Evolutionary conservation across 2,329 filamentous ascomycete genomes (phyloP).

Genomic region (Verticillium longisporum): DNA sequence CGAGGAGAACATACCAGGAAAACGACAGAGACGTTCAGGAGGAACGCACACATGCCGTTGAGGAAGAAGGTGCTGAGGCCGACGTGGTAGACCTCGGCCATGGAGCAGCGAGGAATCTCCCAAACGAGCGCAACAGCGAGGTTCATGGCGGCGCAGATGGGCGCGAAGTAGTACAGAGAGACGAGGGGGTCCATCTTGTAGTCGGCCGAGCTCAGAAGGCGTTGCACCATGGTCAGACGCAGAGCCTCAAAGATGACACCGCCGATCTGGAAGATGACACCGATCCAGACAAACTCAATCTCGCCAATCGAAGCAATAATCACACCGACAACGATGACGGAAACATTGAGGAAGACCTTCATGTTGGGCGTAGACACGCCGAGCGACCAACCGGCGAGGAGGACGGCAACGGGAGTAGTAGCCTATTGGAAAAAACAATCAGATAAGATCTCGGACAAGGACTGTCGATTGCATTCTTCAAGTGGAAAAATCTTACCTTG

Average conservation of each 20-base stretch:
- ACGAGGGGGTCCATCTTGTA: constrained; percentile 91
- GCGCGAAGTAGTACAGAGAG: constrained; percentile 85
- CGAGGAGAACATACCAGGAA: constrained; percentile 59
- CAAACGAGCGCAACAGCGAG: constrained; percentile 64
- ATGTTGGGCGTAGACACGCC: constrained; percentile 78
- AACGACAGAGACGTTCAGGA: constrained; percentile 79
- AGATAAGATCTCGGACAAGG: neutral
- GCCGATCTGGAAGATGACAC: constrained; percentile 71
- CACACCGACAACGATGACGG: constrained; percentile 89
- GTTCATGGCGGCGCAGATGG: constrained; percentile 79
- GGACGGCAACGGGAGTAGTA: constrained; percentile 91
- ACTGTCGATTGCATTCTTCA: too few relatives aligned
- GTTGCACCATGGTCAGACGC: constrained; percentile 78
- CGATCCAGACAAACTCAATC: constrained; percentile 81
- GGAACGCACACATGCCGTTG: constrained; percentile 73
- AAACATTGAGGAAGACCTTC: constrained; percentile 86
- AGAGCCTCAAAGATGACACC: constrained; percentile 79
- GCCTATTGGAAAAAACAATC: constrained; percentile 46
- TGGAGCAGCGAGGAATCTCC: constrained; percentile 63
- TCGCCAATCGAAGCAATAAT: constrained; percentile 92
- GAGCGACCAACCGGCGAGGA: constrained; percentile 82
- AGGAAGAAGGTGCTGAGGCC: constrained; percentile 65
- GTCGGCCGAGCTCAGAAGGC: constrained; percentile 71
- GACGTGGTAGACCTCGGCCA: constrained; percentile 66
- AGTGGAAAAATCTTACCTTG: constrained; percentile 53